phyloP scores from a whole-genome alignment of 805 yeast species.

The Ogataea glucozyma region DNA sequence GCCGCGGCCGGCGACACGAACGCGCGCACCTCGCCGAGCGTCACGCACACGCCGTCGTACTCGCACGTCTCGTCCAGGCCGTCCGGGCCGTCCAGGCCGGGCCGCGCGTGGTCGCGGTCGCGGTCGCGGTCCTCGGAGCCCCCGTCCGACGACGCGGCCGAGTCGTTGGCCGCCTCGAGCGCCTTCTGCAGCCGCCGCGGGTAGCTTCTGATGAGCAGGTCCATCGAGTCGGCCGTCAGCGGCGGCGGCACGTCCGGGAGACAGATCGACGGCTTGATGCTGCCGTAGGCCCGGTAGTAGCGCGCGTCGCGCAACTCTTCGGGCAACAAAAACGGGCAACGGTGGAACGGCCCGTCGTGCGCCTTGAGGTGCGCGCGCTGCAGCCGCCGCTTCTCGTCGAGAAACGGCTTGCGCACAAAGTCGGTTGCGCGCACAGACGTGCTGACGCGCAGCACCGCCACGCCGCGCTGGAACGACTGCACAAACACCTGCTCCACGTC shows the following conservation, averaged over 20 bases:
- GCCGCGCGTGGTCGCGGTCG: background rate
- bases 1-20: slow-evolving; percentile 44
- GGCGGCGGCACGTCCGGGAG: slow-evolving; percentile 68
- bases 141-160: slow-evolving; percentile 8
- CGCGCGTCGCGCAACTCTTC: slow-evolving; percentile 45
- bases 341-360: slow-evolving; percentile 83
- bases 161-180: slow-evolving; percentile 13
- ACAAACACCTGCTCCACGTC: slow-evolving; percentile 49
- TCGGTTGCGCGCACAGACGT: slow-evolving; percentile 64
- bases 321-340: slow-evolving; percentile 71
- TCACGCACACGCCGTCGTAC: slow-evolving; percentile 55
- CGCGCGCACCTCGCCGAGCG: slow-evolving; percentile 52
- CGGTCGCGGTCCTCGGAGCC: slow-evolving; percentile 1
- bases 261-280: slow-evolving; percentile 59
- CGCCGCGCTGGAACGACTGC: slow-evolving; percentile 16
- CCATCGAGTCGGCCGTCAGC: slow-evolving; percentile 48
- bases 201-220: slow-evolving; percentile 39
- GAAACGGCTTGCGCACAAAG: slow-evolving; percentile 55
- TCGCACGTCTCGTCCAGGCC: slow-evolving; percentile 40
- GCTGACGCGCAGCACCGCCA: slow-evolving; percentile 41
- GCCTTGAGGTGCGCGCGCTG: slow-evolving; percentile 67
- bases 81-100: no score
- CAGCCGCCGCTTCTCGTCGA: slow-evolving; percentile 42
- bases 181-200: slow-evolving; percentile 25
- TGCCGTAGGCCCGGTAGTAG: slow-evolving; percentile 52